Conservation (phyloP, 345 rosid species). For the Hibiscus syriacus region DNA sequence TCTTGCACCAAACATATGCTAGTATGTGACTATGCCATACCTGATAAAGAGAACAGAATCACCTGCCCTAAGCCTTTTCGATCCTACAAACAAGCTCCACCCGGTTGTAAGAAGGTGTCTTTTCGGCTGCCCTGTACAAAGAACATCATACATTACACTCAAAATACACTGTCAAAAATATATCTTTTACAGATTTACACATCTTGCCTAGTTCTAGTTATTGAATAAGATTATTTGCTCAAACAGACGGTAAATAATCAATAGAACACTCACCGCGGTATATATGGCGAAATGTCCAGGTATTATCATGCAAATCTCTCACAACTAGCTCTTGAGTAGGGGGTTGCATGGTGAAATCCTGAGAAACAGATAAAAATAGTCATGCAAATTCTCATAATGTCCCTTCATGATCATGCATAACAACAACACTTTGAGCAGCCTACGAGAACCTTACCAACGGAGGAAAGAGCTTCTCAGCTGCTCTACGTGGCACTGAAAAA, state of each 20-base stretch:
- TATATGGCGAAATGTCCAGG: conserved; percentile 98
- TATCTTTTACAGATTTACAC: neutral
- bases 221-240: neutral
- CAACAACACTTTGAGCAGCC: neutral
- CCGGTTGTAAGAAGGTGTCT: conserved; percentile 97
- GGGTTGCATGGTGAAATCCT: conserved; percentile 94
- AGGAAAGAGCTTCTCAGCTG: conserved; percentile 98
- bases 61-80: conserved; percentile 92
- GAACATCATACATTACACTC: neutral
- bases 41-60: conserved; percentile 94
- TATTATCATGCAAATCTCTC: conserved; percentile 84
- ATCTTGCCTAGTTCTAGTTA: too few species aligned
- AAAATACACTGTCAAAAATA: neutral
- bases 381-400: too few species aligned
- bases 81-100: conserved; percentile 95
- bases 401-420: neutral
- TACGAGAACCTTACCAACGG: conserved; percentile 46
- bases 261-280: conserved; percentile 59
- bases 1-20: neutral
- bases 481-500: conserved; percentile 96
- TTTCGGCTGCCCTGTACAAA: conserved; percentile 85
- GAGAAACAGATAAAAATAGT: neutral
- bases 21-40: conserved; percentile 24
- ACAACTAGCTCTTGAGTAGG: conserved; percentile 98
- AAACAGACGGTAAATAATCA: neutral